Evolutionary conservation across 2,329 filamentous ascomycete species (phyloP).

Genomic region (Lasiodiplodia citricola): DNA sequence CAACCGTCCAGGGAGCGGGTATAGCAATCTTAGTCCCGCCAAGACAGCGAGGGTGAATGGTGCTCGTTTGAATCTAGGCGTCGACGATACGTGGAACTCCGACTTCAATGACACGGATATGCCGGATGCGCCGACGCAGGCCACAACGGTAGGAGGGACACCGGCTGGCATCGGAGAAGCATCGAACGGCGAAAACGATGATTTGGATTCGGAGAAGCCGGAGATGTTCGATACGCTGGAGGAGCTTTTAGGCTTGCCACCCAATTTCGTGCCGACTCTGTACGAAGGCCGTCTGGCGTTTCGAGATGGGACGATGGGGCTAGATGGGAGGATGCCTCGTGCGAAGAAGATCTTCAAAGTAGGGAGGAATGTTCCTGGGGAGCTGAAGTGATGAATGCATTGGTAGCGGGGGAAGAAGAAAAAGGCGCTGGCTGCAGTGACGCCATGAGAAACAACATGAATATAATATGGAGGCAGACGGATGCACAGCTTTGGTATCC

Average conservation of each 20-base stretch:
- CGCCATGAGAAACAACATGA: background rate
- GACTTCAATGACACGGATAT: constrained; percentile 7
- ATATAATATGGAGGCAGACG: background rate
- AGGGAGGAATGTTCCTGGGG: constrained; percentile 26
- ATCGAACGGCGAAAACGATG: background rate
- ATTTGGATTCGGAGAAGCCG: background rate
- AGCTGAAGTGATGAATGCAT: constrained; percentile 20
- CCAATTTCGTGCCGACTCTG: constrained; percentile 34
- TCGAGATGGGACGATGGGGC: constrained; percentile 34
- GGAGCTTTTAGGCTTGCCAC: constrained; percentile 34
- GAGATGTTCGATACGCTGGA: constrained; percentile 22
- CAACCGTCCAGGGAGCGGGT: background rate
- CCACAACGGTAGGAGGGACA: background rate
- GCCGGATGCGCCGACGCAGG: background rate
- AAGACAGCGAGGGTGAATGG: background rate
- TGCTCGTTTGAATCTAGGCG: background rate
- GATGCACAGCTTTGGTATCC: background rate
- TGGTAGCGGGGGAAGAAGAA: background rate
- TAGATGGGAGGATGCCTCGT: constrained; percentile 28
- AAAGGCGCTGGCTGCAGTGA: background rate
- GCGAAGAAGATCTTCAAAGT: constrained; percentile 26
- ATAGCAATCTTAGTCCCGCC: background rate
- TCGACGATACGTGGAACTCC: background rate
- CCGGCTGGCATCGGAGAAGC: background rate
- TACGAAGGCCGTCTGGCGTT: constrained; percentile 38